These are phyloP conservation scores for Paraconiothyrium sp. DNA, from an alignment of 2,329 filamentous ascomycete genomes.

Conservation along the genomic window DNA sequence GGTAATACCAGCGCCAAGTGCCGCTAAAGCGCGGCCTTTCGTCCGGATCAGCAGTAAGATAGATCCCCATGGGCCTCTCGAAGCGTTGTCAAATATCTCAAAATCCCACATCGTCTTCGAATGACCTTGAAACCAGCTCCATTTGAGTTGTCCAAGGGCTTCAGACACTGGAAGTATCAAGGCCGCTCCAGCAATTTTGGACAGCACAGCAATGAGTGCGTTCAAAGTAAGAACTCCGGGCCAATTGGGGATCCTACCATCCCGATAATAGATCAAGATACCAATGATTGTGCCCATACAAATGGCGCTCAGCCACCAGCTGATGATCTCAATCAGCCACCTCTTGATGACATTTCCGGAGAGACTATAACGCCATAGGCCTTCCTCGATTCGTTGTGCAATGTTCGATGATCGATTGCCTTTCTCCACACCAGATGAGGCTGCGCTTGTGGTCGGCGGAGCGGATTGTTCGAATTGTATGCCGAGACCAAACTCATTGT, in stretches of 20 bases:
- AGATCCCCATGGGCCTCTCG: constrained; percentile 38
- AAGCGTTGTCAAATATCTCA: constrained; percentile 48
- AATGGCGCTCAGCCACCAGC: constrained; percentile 36
- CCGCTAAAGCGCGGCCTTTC: constrained; percentile 31
- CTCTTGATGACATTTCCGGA: constrained; percentile 32
- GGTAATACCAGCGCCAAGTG: constrained; percentile 35
- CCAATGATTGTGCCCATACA: constrained; percentile 36
- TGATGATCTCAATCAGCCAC: constrained; percentile 38
- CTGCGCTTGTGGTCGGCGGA: too few relatives aligned
- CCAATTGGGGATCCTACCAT: constrained; percentile 24
- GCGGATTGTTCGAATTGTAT: too few relatives aligned
- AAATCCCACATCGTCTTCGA: constrained; percentile 47
- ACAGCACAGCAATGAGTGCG: constrained; percentile 38
- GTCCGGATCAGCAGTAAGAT: constrained; percentile 29
- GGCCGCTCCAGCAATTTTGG: constrained; percentile 39
- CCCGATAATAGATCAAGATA: constrained; percentile 21
- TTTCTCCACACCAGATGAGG: background rate
- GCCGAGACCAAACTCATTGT: too few relatives aligned
- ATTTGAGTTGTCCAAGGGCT: constrained; percentile 47
- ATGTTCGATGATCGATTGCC: constrained; percentile 22
- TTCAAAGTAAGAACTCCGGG: constrained; percentile 34
- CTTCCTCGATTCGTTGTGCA: constrained; percentile 36
- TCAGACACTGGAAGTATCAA: constrained; percentile 41
- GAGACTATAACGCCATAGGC: constrained; percentile 25
- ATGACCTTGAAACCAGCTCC: constrained; percentile 43